Conservation (phyloP, 495 filamentous ascomycete species). For the Bacidia gigantensis region DNA sequence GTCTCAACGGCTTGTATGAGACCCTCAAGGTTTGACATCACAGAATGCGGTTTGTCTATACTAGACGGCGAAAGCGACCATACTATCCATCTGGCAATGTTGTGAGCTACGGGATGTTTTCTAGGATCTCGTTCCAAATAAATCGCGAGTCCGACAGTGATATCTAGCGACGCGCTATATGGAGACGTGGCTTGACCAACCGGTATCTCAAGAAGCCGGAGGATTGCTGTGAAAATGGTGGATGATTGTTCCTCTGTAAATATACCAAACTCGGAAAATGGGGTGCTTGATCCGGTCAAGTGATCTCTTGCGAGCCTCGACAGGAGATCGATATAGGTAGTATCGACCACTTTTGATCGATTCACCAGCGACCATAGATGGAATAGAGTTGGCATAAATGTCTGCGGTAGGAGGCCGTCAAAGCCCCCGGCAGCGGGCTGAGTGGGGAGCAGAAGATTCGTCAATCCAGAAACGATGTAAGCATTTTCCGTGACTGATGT, state of each 20-base stretch:
- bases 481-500: slow-evolving; percentile 81
- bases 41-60: slow-evolving; percentile 60
- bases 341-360: slow-evolving; percentile 76
- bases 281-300: slow-evolving; percentile 55
- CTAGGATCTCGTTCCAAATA: slow-evolving; percentile 82
- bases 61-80: slow-evolving; percentile 84
- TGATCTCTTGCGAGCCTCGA: slow-evolving; percentile 78
- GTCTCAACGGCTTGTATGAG: slow-evolving; percentile 93
- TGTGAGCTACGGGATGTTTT: slow-evolving; percentile 81
- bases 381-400: slow-evolving; percentile 83
- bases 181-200: slow-evolving; percentile 92
- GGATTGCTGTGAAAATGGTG: slow-evolving; percentile 80
- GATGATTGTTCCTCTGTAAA: slow-evolving; percentile 87
- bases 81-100: slow-evolving; percentile 90
- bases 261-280: slow-evolving; percentile 77
- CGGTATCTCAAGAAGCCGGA: slow-evolving; percentile 85
- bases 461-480: slow-evolving; percentile 70
- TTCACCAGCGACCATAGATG: slow-evolving; percentile 92
- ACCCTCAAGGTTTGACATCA: slow-evolving; percentile 76
- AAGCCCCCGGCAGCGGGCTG: slow-evolving; percentile 58
- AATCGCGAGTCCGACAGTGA: slow-evolving; percentile 64
- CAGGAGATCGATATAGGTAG: slow-evolving; percentile 75
- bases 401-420: slow-evolving; percentile 59
- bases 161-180: slow-evolving; percentile 70
- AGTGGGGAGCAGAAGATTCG: slow-evolving; percentile 82